A percentile compares a stretch with the other conserved stretches of the same genome.
phyloP scores from a whole-genome alignment of 2,329 filamentous ascomycete species.

The Fusarium coffeatum region DNA sequence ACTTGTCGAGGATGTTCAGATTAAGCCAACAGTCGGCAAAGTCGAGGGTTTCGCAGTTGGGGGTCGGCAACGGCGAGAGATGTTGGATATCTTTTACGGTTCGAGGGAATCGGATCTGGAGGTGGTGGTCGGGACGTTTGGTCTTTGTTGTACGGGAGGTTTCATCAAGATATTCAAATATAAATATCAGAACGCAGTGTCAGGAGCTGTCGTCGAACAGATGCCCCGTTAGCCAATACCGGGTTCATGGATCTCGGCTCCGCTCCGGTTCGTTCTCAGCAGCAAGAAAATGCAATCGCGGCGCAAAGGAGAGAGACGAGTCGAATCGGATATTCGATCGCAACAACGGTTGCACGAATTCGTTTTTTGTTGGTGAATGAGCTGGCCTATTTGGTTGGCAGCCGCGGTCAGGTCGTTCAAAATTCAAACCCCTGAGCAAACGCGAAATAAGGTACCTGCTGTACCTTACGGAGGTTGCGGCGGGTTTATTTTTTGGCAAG shows the following conservation, averaged over 20 bases:
- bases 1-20: conserved; percentile 31
- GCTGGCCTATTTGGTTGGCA: conserved; percentile 35
- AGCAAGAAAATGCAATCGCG: conserved; percentile 13
- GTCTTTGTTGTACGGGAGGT: conserved; percentile 36
- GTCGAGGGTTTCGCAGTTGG: conserved; percentile 38
- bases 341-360: conserved; percentile 1
- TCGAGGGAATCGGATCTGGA: conserved; percentile 18
- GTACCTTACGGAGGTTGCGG: conserved; percentile 19
- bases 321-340: conserved; percentile 12
- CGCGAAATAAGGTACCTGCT: conserved; percentile 39
- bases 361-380: conserved; percentile 31
- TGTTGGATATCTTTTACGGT: conserved; percentile 8
- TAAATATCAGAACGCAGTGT: conserved; percentile 39
- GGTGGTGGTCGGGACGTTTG: conserved; percentile 10
- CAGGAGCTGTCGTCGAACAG: conserved; percentile 37
- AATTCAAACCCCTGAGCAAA: conserved; percentile 49
- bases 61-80: conserved; percentile 35
- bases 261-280: conserved; percentile 8
- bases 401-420: conserved; percentile 16
- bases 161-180: conserved; percentile 47
- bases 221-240: conserved; percentile 45
- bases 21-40: conserved; percentile 29
- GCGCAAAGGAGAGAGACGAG: conserved; percentile 3
- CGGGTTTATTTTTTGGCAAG: conserved; percentile 38
- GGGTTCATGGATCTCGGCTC: conserved; percentile 42